Evolutionary conservation across 371 early-diverging fungal genomes (phyloP).

Genomic region (Quaeritorhiza haematococci): DNA sequence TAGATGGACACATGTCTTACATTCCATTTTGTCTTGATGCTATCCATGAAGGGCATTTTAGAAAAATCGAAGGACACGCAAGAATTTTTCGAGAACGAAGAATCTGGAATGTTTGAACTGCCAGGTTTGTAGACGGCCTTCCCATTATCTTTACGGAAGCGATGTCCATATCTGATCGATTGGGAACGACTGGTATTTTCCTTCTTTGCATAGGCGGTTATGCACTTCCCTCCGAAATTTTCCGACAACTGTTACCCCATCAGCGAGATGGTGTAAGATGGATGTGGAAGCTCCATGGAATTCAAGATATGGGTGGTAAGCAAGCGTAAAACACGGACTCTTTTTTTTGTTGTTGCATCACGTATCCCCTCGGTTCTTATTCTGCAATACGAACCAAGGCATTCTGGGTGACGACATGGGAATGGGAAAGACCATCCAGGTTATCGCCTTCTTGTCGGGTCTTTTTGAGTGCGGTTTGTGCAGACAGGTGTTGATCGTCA

Average conservation of each 20-base stretch:
- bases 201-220: constrained; percentile 9
- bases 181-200: too few species aligned
- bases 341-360: too few species aligned
- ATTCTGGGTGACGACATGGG: constrained; percentile 98
- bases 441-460: constrained; percentile 77
- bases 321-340: neutral
- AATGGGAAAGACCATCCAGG: constrained; percentile 74
- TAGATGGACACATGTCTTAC: too few species aligned
- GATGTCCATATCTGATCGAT: too few species aligned
- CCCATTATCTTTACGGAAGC: too few species aligned
- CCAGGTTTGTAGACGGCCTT: too few species aligned
- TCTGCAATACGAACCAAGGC: constrained; percentile 56
- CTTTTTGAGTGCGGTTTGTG: constrained; percentile 6
- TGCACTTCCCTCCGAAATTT: constrained; percentile 6
- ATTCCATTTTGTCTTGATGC: too few species aligned
- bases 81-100: too few species aligned
- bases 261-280: constrained; percentile 11
- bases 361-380: neutral
- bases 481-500: constrained; percentile 11
- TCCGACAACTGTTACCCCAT: constrained; percentile 10
- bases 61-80: too few species aligned
- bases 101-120: too few species aligned
- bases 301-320: neutral
- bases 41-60: too few species aligned
- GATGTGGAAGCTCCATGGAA: constrained; percentile 12